These are phyloP conservation scores for Alternaria ventricosa DNA, from an alignment of 2,329 filamentous ascomycete species.

Conservation along the genomic window DNA sequence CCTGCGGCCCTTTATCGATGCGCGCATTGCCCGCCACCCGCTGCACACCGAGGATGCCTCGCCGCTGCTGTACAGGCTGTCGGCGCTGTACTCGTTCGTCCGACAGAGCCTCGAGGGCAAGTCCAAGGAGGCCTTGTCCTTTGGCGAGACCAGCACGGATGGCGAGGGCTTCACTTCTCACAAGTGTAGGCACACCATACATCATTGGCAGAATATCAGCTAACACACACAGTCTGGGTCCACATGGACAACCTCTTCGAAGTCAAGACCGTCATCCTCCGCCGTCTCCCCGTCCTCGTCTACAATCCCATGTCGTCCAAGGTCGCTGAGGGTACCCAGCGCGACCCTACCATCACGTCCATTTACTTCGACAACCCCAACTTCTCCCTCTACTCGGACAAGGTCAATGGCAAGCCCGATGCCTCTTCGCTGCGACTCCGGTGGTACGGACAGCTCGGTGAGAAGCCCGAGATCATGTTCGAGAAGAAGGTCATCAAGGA, in stretches of 20 bases:
- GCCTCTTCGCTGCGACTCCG: conserved; percentile 84
- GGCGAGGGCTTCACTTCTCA: conserved; percentile 79
- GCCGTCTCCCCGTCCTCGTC: conserved; percentile 86
- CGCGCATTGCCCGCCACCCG: conserved; percentile 83
- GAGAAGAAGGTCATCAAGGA: conserved; percentile 88
- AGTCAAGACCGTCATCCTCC: conserved; percentile 93
- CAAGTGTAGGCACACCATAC: conserved; percentile 69
- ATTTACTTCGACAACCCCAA: conserved; percentile 92
- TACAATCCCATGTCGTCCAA: conserved; percentile 90
- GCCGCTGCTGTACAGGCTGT: conserved; percentile 84
- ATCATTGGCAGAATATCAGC: conserved; percentile 10
- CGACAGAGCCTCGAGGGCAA: conserved; percentile 78
- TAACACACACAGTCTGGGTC: conserved; percentile 76
- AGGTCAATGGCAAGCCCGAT: conserved; percentile 76
- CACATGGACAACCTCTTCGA: conserved; percentile 95
- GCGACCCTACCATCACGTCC: conserved; percentile 89
- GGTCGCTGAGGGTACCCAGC: conserved; percentile 76
- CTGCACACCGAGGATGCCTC: conserved; percentile 97
- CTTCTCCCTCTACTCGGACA: conserved; percentile 85
- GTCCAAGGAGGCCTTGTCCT: conserved; percentile 51
- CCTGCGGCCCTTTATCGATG: conserved; percentile 88
- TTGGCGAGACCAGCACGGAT: conserved; percentile 49
- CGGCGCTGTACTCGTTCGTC: conserved; percentile 94
- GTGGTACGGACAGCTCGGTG: conserved; percentile 86
- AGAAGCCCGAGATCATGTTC: conserved; percentile 79